Percentiles rank a stretch among this genome's conserved stretches.
Conservation (phyloP, 176 grass and related monocot genomes). For the Calamus simplicifolius region DNA sequence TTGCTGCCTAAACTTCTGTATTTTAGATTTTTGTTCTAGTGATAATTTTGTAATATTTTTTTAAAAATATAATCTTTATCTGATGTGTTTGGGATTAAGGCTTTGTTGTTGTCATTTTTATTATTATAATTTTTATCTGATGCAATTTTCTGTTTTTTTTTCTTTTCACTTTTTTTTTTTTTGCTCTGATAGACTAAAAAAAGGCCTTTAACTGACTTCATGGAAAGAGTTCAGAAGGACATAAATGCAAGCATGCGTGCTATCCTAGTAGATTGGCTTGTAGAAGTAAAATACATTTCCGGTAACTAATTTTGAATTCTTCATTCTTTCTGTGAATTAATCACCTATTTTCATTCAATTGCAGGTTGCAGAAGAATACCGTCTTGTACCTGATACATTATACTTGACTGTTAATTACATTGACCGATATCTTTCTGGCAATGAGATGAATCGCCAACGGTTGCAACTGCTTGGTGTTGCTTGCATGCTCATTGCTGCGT, state of each 20-base stretch:
- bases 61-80: no score
- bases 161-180: not conserved
- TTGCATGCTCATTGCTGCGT: constrained; percentile 3
- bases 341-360: constrained; percentile 10
- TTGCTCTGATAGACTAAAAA: constrained; percentile 60
- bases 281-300: constrained; percentile 46
- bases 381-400: constrained; percentile 87
- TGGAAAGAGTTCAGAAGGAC: constrained; percentile 92
- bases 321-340: not conserved
- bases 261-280: constrained; percentile 97
- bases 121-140: no score
- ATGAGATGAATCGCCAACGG: not conserved
- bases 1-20: no score
- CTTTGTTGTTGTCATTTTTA: no score
- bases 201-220: constrained; percentile 70
- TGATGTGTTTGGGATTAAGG: no score
- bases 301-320: not conserved
- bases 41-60: no score
- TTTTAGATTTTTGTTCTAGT: no score
- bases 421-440: constrained; percentile 6
- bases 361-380: constrained; percentile 94
- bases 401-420: constrained; percentile 93
- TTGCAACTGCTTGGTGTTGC: constrained; percentile 5
- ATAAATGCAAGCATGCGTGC: constrained; percentile 89
- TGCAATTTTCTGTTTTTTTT: no score